These are phyloP conservation scores for Acanthamoeba lenticulata DNA, from an alignment of 208 protist species.

Conservation along the genomic window DNA sequence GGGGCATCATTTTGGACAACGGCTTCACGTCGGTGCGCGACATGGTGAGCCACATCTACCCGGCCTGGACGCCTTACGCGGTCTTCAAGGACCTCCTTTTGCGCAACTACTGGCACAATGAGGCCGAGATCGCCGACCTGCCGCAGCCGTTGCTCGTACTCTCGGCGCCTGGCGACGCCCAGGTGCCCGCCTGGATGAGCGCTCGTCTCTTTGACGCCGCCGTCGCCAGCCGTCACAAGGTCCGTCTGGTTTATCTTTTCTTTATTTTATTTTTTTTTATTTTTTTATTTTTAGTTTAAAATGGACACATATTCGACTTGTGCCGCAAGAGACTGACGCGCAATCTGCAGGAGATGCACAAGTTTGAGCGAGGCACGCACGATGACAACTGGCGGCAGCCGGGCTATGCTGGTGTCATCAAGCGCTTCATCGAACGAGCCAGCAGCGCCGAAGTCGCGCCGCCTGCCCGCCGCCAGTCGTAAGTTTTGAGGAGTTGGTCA, in stretches of 20 bases:
- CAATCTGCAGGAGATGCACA: background rate
- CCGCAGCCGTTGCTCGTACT: constrained; percentile 38
- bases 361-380: background rate
- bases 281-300: no score
- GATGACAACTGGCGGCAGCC: constrained; percentile 59
- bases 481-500: no score
- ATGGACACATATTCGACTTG: background rate
- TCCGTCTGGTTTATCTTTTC: background rate
- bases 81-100: constrained; percentile 38
- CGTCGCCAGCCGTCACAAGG: background rate
- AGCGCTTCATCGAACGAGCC: constrained; percentile 7
- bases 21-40: constrained; percentile 46
- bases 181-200: constrained; percentile 61
- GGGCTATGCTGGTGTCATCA: background rate
- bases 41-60: constrained; percentile 61
- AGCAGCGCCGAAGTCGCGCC: no score
- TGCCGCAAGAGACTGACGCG: background rate
- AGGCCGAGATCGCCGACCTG: background rate
- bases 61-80: constrained; percentile 27
- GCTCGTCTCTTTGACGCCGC: background rate
- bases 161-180: background rate
- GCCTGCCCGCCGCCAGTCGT: no score
- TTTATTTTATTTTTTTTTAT: no score
- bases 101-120: constrained; percentile 49
- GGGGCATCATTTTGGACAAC: constrained; percentile 4